Conservation (phyloP, 257 asterid species). For the Solanum corneliomulleri region DNA sequence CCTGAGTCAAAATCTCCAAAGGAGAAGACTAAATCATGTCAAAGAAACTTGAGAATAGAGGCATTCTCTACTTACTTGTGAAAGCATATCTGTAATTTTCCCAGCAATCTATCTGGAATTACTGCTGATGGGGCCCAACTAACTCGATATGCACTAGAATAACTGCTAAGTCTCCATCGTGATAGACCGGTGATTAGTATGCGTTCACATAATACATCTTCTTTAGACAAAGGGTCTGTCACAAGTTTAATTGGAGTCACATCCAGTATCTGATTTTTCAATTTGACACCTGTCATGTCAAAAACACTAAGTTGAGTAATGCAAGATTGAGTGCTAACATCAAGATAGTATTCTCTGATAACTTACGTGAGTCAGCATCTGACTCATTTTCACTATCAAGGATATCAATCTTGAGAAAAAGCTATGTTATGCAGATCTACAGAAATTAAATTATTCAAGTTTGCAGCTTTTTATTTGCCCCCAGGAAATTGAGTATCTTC, state of each 20-base stretch:
- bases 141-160: constrained; percentile 54
- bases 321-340: neutral
- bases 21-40: neutral
- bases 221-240: constrained; percentile 28
- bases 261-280: constrained; percentile 38
- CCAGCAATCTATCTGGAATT: constrained; percentile 47
- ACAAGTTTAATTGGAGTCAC: constrained; percentile 36
- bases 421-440: neutral
- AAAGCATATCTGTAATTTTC: constrained; percentile 56
- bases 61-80: constrained; percentile 44
- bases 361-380: neutral
- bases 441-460: neutral
- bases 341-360: neutral
- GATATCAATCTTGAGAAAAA: neutral
- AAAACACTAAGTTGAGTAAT: neutral
- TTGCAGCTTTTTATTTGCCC: neutral
- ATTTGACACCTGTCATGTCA: constrained; percentile 34
- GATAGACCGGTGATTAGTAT: constrained; percentile 53
- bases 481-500: neutral
- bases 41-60: neutral
- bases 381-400: neutral
- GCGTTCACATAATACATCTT: constrained; percentile 50
- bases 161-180: constrained; percentile 57
- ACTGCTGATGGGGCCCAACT: constrained; percentile 51
- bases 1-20: neutral